Evolutionary conservation across 2,329 filamentous ascomycete species (phyloP).

Genomic region (Monosporascus sp.): DNA sequence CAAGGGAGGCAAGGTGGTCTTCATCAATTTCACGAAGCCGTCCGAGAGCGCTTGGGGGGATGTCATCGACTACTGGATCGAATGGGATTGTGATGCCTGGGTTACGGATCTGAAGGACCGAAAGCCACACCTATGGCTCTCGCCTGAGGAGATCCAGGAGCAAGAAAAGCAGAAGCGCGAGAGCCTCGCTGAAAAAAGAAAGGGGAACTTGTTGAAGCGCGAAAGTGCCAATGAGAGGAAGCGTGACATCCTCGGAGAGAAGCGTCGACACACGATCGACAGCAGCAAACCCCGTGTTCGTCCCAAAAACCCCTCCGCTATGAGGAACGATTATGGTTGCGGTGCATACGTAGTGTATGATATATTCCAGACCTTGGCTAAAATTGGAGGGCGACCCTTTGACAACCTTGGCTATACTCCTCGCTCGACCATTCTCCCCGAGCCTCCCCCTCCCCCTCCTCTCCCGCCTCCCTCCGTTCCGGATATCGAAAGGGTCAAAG

Average conservation of each 20-base stretch:
- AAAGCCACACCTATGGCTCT: constrained; percentile 56
- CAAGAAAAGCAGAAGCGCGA: constrained; percentile 37
- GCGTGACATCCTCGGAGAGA: constrained; percentile 15
- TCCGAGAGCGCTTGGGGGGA: constrained; percentile 69
- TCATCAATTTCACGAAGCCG: constrained; percentile 69
- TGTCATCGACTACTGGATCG: constrained; percentile 67
- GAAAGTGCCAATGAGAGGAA: constrained; percentile 18
- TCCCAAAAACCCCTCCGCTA: constrained; percentile 26
- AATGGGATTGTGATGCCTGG: constrained; percentile 73
- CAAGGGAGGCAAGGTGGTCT: constrained; percentile 63
- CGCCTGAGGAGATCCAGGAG: constrained; percentile 35
- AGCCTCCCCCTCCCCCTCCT: constrained; percentile 13
- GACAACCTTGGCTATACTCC: constrained; percentile 28
- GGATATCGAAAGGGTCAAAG: constrained; percentile 11
- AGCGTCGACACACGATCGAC: constrained; percentile 14
- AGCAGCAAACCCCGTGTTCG: constrained; percentile 15
- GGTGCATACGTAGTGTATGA: constrained; percentile 27
- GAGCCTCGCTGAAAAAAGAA: constrained; percentile 23
- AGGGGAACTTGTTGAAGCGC: constrained; percentile 17
- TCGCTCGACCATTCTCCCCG: constrained; percentile 29
- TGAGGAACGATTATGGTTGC: constrained; percentile 28
- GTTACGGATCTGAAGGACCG: constrained; percentile 56
- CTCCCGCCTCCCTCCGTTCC: constrained; percentile 7
- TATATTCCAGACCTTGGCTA: constrained; percentile 27
- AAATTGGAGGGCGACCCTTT: constrained; percentile 25